Evolutionary conservation across 108 stramenopile genomes (phyloP).

Genomic region (Skeletonema potamos): DNA sequence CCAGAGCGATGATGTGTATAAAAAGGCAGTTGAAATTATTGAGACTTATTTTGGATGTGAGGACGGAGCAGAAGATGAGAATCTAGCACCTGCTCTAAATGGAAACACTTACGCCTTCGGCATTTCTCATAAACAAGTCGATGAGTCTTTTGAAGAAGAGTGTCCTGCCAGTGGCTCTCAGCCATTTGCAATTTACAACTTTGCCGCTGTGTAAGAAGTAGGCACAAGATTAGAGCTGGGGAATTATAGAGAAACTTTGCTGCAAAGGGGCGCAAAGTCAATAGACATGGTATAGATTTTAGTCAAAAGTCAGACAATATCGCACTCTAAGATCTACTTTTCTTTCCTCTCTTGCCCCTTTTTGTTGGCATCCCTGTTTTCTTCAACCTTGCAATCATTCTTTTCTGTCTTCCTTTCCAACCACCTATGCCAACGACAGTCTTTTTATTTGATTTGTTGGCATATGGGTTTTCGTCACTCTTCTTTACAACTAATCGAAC

Average conservation of each 20-base stretch:
- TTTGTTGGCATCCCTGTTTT: conserved; percentile 31
- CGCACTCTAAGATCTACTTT: neutral
- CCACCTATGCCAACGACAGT: conserved; percentile 68
- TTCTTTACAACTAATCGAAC: conserved; percentile 78
- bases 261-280: neutral
- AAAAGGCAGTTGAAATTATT: conserved; percentile 72
- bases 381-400: conserved; percentile 49
- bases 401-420: conserved; percentile 57
- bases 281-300: neutral
- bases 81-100: conserved; percentile 58
- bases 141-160: conserved; percentile 9
- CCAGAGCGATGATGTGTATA: conserved; percentile 72
- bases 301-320: neutral
- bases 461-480: conserved; percentile 74
- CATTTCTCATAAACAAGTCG: conserved; percentile 12
- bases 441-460: conserved; percentile 37
- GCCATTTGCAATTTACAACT: conserved; percentile 27
- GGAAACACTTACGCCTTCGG: conserved; percentile 62
- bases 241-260: neutral
- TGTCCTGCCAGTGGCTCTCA: conserved; percentile 21
- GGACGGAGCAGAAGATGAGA: conserved; percentile 73
- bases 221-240: neutral
- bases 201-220: neutral
- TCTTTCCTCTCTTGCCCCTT: conserved; percentile 21
- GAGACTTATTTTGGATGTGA: conserved; percentile 80